Percentiles rank a stretch among this genome's conserved stretches.
Conservation (phyloP, 257 asterid genomes). For the Verbena officinalis region DNA sequence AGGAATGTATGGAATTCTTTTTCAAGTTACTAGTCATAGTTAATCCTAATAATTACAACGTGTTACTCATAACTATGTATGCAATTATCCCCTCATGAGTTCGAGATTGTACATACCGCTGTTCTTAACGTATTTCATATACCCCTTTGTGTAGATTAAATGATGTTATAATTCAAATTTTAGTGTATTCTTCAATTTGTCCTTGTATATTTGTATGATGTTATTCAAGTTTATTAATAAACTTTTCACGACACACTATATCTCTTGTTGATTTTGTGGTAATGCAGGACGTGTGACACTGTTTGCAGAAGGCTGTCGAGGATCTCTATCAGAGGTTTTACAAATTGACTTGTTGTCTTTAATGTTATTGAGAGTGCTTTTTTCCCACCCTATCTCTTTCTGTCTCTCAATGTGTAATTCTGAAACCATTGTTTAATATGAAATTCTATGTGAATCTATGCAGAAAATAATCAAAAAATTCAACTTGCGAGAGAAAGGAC, state of each 20-base stretch:
- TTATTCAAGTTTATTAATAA: too few species aligned
- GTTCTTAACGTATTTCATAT: too few species aligned
- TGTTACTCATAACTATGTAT: too few species aligned
- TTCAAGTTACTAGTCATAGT: too few species aligned
- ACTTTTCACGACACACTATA: slow-evolving; percentile 7
- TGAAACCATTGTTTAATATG: slow-evolving; percentile 4
- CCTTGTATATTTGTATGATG: too few species aligned
- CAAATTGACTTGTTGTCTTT: slow-evolving; percentile 20
- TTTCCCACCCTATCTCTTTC: slow-evolving; percentile 6
- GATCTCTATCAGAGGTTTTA: slow-evolving; percentile 91
- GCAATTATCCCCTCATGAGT: too few species aligned
- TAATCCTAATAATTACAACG: too few species aligned
- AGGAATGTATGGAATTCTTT: too few species aligned
- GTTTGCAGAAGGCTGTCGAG: slow-evolving; percentile 98
- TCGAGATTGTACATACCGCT: too few species aligned
- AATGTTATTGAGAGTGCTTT: slow-evolving; percentile 18
- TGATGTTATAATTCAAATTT: too few species aligned
- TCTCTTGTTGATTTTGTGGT: slow-evolving; percentile 26
- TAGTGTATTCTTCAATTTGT: too few species aligned
- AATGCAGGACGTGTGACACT: slow-evolving; percentile 76
- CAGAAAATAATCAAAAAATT: slow-evolving; percentile 78
- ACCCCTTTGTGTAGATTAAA: too few species aligned
- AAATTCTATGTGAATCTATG: slow-evolving; percentile 20
- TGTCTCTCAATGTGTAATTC: not conserved
- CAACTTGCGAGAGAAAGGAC: slow-evolving; percentile 80